Percentiles rank a stretch among this genome's conserved stretches.
Conservation (phyloP, 768 basidiomycete genomes). For the Boletus vinaceobasis region DNA sequence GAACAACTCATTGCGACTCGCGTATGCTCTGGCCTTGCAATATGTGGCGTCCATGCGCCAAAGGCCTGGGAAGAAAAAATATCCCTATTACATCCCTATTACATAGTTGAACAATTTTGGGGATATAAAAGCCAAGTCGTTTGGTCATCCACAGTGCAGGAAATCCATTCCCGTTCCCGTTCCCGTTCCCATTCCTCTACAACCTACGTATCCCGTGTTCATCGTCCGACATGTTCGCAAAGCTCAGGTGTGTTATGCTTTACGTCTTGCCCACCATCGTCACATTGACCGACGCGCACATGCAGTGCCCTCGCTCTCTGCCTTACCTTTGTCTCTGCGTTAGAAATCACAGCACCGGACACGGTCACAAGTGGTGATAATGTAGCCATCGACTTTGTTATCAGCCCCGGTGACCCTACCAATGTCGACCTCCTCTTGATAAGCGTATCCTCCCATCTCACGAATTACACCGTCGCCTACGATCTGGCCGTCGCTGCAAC, state of each 20-base stretch:
- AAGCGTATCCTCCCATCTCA: no score
- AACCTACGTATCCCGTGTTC: no score
- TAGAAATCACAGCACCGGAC: neutral
- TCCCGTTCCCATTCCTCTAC: no score
- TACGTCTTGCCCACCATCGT: neutral
- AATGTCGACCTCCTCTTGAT: neutral
- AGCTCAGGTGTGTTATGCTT: neutral
- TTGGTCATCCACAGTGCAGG: neutral
- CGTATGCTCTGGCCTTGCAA: no score
- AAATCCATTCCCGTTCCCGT: neutral
- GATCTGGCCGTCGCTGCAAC: no score
- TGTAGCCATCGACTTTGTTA: accelerated
- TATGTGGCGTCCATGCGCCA: no score
- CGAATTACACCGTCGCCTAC: no score
- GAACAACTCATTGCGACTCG: no score
- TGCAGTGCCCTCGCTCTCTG: neutral
- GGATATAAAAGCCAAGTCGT: neutral
- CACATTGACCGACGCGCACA: neutral
- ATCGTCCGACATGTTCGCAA: neutral
- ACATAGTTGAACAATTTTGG: no score
- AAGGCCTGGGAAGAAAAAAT: no score
- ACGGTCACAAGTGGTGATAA: accelerated
- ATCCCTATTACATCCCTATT: no score
- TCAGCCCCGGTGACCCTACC: neutral
- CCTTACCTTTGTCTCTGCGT: neutral